Percentiles rank a stretch among this genome's conserved stretches.
phyloP scores from a whole-genome alignment of 192 early-diverging fungal genomes.

The Coemansia sp. region DNA sequence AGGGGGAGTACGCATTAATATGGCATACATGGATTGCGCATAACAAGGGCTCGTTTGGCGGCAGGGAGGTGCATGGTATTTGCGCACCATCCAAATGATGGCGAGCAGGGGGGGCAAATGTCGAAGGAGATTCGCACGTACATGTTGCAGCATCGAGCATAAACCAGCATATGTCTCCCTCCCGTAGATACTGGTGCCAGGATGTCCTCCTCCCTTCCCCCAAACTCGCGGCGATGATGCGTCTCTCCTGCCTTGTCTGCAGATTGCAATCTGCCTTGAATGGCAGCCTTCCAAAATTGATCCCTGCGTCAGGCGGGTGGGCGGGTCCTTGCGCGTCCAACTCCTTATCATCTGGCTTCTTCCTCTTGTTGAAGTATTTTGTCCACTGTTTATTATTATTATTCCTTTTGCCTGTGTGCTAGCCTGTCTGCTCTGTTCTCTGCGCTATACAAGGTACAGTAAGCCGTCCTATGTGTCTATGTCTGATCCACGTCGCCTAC shows the following conservation, averaged over 20 bases:
- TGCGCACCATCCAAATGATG: not conserved
- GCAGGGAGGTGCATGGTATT: not conserved
- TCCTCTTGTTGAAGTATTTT: constrained; percentile 1
- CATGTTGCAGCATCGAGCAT: constrained; percentile 12
- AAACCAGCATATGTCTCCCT: constrained; percentile 9
- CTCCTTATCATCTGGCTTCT: constrained; percentile 10
- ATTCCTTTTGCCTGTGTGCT: not conserved
- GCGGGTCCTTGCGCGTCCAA: not conserved
- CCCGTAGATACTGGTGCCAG: not conserved
- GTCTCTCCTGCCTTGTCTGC: not conserved
- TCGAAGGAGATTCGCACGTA: constrained; percentile 13
- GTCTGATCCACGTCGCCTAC: not conserved
- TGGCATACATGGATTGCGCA: constrained; percentile 7
- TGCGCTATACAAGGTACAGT: constrained; percentile 10
- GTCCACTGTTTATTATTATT: not conserved
- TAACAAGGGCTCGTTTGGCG: not conserved
- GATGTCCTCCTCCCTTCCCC: not conserved
- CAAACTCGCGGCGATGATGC: constrained; percentile 12
- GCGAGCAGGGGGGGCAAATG: not conserved
- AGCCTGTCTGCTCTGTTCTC: not conserved
- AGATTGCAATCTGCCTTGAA: constrained; percentile 10
- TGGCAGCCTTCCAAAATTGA: constrained; percentile 3
- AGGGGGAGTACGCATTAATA: not conserved
- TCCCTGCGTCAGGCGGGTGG: not conserved
- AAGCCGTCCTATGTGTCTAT: not conserved